Base-by-base conservation (phyloP, 257 asterid species). In the Rehmannia glutinosa region DNA sequence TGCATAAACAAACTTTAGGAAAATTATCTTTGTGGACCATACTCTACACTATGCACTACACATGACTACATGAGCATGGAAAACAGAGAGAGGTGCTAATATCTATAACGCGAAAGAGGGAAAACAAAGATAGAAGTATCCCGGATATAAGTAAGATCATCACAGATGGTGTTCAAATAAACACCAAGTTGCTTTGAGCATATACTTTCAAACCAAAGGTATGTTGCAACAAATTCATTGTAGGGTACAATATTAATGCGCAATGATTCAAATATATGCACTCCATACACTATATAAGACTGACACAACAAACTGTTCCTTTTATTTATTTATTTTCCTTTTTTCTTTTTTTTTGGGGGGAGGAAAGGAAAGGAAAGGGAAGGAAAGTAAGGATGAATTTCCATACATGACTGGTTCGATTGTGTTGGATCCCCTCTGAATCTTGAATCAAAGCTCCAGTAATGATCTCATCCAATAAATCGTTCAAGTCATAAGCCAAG, bases 401-500 rank as follows among this genome's bases (percentile, higher is more conserved):
- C 75, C 75, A 52, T 0, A 86, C 66, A 73, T 45, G 49, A 57
- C 79, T 78, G 41, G 68, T 25, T 53, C 70, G n/a, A n/a, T 71
- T 35, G 68, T 65, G 15, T 62, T 69, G 69, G 64, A 70, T 35
- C 25, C 75, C 79, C 72, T 77, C 66, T 0, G 74, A 70, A 1
- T 57, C 33, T 56, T 77, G 81, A 43, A 79, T 73, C 55, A 49
- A 16, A 57, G 80, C 83, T 68, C 70, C 79, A 47, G 85, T 86
- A 35, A 64, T 71, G 64, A 88, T 72, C 75, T 88, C 94, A 58
- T 88, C 96, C 72, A 84, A 56, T 28, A 87, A 27, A 73, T 87
- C 96, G 61, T 83, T 90, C 74, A 87, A 82, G 74, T 87, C 96
- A 63, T 81, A 87, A 39, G 88, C 80, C 81, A 83, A 46, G 55